Conservation (phyloP, 23 red algal genomes). For the Gracilaria gracilis region DNA sequence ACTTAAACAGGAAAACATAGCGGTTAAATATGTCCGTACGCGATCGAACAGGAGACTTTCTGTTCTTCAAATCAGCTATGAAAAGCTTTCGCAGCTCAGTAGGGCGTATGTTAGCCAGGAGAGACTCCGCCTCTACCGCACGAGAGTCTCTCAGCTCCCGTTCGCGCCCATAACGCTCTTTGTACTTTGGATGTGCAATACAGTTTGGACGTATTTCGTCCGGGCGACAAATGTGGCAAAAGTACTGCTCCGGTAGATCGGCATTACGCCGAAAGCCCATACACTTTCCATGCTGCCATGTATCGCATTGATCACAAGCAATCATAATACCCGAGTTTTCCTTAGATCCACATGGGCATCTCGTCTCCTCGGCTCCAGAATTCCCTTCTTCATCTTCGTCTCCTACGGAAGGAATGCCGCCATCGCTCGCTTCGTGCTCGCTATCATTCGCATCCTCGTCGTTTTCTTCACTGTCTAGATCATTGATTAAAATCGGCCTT, state of each 20-base stretch:
- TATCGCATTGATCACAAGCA: constrained; percentile 91
- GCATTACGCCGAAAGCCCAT: constrained; percentile 83
- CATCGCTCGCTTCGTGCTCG: constrained; percentile 32
- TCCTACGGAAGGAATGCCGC: not conserved
- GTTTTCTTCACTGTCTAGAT: constrained; percentile 31
- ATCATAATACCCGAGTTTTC: constrained; percentile 90
- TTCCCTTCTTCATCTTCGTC: constrained; percentile 56
- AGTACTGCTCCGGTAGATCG: constrained; percentile 83
- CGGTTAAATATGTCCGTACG: constrained; percentile 48
- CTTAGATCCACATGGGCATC: constrained; percentile 88
- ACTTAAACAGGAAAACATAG: constrained; percentile 49
- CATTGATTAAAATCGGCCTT: constrained; percentile 3
- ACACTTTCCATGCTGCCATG: constrained; percentile 98
- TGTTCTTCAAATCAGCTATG: constrained; percentile 57
- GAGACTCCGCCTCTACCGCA: constrained; percentile 17
- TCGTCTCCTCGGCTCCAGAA: constrained; percentile 78
- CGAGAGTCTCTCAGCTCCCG: constrained; percentile 35
- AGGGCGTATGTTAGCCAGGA: constrained; percentile 44
- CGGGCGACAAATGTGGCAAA: constrained; percentile 91
- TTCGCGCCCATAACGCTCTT: constrained; percentile 57
- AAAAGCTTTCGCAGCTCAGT: constrained; percentile 72
- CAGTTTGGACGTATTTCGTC: constrained; percentile 83
- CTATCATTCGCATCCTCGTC: not conserved
- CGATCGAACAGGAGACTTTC: constrained; percentile 46
- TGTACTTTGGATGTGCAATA: constrained; percentile 76